phyloP scores from a whole-genome alignment of 306 rosid species.

The Begonia fuchsioides region DNA sequence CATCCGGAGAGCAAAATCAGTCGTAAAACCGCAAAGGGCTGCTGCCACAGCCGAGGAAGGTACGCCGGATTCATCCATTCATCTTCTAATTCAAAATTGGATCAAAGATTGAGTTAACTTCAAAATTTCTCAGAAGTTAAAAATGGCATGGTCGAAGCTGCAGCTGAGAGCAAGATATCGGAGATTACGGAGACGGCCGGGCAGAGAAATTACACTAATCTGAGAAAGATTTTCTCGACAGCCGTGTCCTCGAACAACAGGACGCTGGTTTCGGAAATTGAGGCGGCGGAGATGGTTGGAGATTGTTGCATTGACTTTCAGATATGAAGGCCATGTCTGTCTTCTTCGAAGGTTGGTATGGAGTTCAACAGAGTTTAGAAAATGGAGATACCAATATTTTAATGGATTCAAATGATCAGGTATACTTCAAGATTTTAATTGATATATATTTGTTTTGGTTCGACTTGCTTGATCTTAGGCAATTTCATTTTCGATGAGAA shows the following conservation, averaged over 20 bases:
- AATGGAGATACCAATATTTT: too few relatives aligned
- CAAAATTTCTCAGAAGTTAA: conserved; percentile 6
- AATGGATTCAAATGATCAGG: too few relatives aligned
- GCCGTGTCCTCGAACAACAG: conserved; percentile 16
- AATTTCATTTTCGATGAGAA: too few relatives aligned
- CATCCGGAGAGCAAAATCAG: conserved; percentile 38
- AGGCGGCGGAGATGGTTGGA: conserved; percentile 43
- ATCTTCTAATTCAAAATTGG: neutral
- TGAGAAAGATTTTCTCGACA: conserved; percentile 28
- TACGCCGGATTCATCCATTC: neutral
- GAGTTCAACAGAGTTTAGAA: too few relatives aligned
- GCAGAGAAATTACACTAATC: conserved; percentile 28
- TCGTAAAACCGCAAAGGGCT: conserved; percentile 16
- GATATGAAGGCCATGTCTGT: conserved; percentile 15
- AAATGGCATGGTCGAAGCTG: conserved; percentile 11
- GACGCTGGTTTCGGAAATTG: conserved; percentile 26
- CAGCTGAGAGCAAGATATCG: conserved; percentile 15
- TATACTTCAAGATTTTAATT: too few relatives aligned
- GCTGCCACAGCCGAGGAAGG: conserved; percentile 32
- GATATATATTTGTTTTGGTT: too few relatives aligned
- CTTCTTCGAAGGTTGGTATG: too few relatives aligned
- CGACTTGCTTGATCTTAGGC: too few relatives aligned
- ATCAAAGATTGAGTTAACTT: neutral
- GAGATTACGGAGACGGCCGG: conserved; percentile 11
- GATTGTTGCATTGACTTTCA: conserved; percentile 60